A percentile compares a stretch with the other conserved stretches of the same genome.
Conservation (phyloP, 148 eudicot species). For the Chenopodium quinoa region DNA sequence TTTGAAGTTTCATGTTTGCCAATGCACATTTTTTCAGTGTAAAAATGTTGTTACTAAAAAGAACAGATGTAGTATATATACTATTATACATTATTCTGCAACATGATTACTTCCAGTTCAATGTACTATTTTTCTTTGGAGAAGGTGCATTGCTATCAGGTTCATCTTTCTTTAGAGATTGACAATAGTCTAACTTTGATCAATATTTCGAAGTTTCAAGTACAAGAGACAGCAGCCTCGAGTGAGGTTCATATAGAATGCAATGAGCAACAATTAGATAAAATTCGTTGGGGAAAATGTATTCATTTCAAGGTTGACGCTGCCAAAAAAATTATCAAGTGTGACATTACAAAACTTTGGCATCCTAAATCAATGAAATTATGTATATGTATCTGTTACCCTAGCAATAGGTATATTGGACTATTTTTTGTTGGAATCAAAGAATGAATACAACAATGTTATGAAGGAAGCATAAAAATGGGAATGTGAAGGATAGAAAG, state of each 20-base stretch:
- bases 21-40: no score
- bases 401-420: background rate
- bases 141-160: background rate
- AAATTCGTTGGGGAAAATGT: background rate
- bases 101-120: background rate
- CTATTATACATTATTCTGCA: background rate
- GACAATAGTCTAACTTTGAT: background rate
- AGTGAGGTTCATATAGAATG: background rate
- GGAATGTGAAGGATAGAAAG: background rate
- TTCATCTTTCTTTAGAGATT: background rate
- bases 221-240: background rate
- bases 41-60: background rate
- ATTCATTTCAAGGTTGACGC: slow-evolving; percentile 4
- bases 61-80: no score
- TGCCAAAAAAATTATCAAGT: background rate
- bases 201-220: background rate
- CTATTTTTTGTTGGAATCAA: background rate
- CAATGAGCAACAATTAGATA: background rate
- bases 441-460: slow-evolving; percentile 1
- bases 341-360: background rate
- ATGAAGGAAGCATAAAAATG: background rate
- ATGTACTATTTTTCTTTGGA: background rate
- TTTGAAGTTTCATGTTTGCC: no score
- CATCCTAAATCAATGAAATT: background rate
- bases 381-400: background rate